These are phyloP conservation scores for Blastosporella zonata DNA, from an alignment of 1,284 basidiomycete species.

Conservation along the genomic window DNA sequence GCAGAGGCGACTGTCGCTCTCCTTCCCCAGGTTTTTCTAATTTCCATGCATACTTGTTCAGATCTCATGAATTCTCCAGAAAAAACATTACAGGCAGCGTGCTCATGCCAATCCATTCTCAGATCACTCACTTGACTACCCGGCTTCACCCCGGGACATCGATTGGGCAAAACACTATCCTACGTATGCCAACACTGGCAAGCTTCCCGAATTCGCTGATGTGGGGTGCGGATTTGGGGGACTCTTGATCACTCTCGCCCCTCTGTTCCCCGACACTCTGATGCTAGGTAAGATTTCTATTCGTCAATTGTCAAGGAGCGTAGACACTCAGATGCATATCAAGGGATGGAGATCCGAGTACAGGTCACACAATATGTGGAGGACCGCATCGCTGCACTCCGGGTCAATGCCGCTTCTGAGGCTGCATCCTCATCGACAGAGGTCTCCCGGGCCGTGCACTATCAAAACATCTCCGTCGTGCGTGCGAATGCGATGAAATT, in stretches of 20 bases:
- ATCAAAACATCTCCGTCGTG: constrained; percentile 92
- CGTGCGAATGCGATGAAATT: constrained; percentile 99
- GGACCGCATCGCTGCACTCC: constrained; percentile 89
- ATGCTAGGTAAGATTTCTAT: constrained; percentile 79
- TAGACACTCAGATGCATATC: background rate
- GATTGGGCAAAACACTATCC: constrained; percentile 91
- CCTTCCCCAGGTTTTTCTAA: constrained; percentile 32
- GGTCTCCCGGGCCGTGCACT: constrained; percentile 39
- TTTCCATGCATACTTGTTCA: background rate
- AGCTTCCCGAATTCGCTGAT: constrained; percentile 91
- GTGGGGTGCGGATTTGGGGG: constrained; percentile 99
- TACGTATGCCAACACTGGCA: constrained; percentile 52
- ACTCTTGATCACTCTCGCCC: constrained; percentile 86
- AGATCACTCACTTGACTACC: constrained; percentile 92
- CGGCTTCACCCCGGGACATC: constrained; percentile 73
- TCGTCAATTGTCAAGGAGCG: background rate
- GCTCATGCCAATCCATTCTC: constrained; percentile 99
- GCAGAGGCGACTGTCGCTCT: constrained; percentile 17
- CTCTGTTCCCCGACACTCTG: constrained; percentile 86
- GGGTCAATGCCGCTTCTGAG: constrained; percentile 51
- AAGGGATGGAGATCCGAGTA: constrained; percentile 96
- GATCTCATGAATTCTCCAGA: constrained; percentile 45
- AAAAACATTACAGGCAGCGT: constrained; percentile 95
- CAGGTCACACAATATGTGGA: constrained; percentile 96
- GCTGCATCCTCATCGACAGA: constrained; percentile 21